phyloP scores from a whole-genome alignment of 768 basidiomycete species.

The Mycena belliarum region DNA sequence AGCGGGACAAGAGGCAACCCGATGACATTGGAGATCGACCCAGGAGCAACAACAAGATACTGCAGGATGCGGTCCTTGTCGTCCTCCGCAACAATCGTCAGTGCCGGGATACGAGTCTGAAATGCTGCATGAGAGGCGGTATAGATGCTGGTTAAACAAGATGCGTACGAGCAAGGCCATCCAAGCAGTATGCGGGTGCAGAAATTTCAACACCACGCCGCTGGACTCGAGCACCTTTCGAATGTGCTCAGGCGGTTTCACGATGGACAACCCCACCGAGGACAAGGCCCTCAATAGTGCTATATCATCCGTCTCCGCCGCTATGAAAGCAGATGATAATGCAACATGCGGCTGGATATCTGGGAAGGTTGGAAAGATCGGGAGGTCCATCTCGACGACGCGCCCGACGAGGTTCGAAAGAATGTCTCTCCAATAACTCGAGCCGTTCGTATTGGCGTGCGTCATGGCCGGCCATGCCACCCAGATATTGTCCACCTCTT shows the following conservation, averaged over 20 bases:
- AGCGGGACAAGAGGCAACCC: conserved; percentile 22
- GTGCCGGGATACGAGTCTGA: conserved; percentile 1
- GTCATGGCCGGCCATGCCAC: conserved; percentile 21
- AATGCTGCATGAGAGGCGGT: not conserved
- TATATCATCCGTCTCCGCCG: not conserved
- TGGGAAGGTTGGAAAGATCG: conserved; percentile 16
- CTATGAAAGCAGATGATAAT: conserved; percentile 19
- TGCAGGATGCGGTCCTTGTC: conserved; percentile 17
- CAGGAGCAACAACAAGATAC: conserved; percentile 17
- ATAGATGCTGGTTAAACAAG: not conserved
- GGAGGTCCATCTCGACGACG: conserved; percentile 6
- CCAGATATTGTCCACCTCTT: conserved; percentile 22
- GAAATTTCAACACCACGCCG: not conserved
- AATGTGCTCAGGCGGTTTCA: conserved; percentile 6
- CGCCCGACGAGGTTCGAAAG: conserved; percentile 7
- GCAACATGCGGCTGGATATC: conserved; percentile 19
- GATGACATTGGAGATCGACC: conserved; percentile 5
- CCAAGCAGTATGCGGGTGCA: conserved; percentile 3
- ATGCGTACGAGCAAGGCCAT: conserved; percentile 11
- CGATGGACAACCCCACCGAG: conserved; percentile 9
- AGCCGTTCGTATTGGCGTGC: not conserved
- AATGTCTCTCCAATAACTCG: conserved; percentile 14
- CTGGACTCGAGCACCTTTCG: not conserved
- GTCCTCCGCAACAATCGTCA: not conserved
- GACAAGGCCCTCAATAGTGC: conserved; percentile 7